These are phyloP conservation scores for Cercospora janseana DNA, from an alignment of 2,329 filamentous ascomycete species.

Conservation along the genomic window DNA sequence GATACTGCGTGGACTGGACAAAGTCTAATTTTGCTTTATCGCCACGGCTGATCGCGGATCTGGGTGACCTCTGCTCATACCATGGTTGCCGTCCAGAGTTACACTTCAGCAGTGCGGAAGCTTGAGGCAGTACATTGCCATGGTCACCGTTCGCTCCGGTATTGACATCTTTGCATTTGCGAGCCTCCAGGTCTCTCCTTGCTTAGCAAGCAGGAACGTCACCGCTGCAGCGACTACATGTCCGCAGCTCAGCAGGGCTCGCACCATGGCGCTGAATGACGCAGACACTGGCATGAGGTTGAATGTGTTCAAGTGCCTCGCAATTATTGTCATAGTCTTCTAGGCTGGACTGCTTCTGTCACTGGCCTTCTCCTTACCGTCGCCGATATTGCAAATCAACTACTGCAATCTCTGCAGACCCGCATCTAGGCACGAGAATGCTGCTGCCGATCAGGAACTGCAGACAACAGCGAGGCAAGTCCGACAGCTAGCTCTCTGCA, in stretches of 20 bases:
- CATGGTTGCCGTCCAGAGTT: not conserved
- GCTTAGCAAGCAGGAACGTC: no score
- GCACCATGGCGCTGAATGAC: no score
- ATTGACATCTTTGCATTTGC: no score
- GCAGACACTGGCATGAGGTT: not conserved
- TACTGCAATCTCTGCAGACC: constrained; percentile 3
- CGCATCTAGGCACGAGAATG: not conserved
- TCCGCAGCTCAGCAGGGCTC: no score
- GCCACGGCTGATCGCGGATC: not conserved
- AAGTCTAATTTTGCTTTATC: not conserved
- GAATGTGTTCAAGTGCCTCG: not conserved
- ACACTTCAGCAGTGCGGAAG: no score
- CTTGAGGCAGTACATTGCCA: no score
- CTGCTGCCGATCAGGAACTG: not conserved
- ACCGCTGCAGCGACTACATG: no score
- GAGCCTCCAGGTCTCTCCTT: no score
- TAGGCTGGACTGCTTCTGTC: not conserved
- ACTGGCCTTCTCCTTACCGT: not conserved
- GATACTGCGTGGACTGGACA: no score
- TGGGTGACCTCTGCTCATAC: not conserved
- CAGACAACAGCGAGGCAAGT: not conserved
- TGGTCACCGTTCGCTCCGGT: no score
- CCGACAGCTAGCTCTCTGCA: not conserved
- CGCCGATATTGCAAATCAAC: not conserved
- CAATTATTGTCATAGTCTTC: not conserved